Evolutionary conservation across 2,329 filamentous ascomycete genomes (phyloP).

Genomic region (Coniochaeta prunicola): DNA sequence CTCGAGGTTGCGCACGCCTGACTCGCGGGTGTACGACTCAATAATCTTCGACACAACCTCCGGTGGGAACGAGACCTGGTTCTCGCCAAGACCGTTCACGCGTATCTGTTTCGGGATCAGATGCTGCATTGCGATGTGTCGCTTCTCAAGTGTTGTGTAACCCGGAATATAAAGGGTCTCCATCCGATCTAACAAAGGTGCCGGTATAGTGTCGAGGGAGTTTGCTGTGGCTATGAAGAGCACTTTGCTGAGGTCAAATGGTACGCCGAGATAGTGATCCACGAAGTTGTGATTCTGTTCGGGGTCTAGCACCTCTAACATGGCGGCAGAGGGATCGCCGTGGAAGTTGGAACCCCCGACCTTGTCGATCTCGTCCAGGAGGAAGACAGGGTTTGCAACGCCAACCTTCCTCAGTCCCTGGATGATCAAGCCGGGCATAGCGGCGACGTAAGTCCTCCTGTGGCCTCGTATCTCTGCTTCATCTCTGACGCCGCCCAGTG

Average conservation of each 20-base stretch:
- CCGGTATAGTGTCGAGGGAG: slow-evolving; percentile 85
- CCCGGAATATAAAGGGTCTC: slow-evolving; percentile 90
- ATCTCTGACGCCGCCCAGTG: slow-evolving; percentile 88
- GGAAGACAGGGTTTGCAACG: slow-evolving; percentile 88
- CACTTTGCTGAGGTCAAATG: slow-evolving; percentile 92
- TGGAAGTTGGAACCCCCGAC: slow-evolving; percentile 86
- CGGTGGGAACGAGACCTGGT: slow-evolving; percentile 69
- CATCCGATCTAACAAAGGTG: slow-evolving; percentile 94
- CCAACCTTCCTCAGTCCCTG: slow-evolving; percentile 92
- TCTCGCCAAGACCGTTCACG: slow-evolving; percentile 73
- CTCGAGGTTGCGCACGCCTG: slow-evolving; percentile 91
- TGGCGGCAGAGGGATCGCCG: slow-evolving; percentile 90
- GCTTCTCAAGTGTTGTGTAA: slow-evolving; percentile 95
- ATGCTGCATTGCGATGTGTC: slow-evolving; percentile 87
- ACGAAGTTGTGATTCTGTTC: slow-evolving; percentile 94
- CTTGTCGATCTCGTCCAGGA: slow-evolving; percentile 98
- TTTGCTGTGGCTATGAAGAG: slow-evolving; percentile 98
- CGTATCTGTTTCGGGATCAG: slow-evolving; percentile 94
- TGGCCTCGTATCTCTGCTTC: slow-evolving; percentile 97
- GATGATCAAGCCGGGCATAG: slow-evolving; percentile 96
- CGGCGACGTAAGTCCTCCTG: slow-evolving; percentile 90
- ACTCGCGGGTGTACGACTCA: slow-evolving; percentile 91
- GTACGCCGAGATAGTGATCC: slow-evolving; percentile 94
- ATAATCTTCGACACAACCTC: slow-evolving; percentile 93
- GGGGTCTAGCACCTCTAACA: slow-evolving; percentile 95